Conservation (phyloP, 768 basidiomycete species). For the Trametes sanguinea region DNA sequence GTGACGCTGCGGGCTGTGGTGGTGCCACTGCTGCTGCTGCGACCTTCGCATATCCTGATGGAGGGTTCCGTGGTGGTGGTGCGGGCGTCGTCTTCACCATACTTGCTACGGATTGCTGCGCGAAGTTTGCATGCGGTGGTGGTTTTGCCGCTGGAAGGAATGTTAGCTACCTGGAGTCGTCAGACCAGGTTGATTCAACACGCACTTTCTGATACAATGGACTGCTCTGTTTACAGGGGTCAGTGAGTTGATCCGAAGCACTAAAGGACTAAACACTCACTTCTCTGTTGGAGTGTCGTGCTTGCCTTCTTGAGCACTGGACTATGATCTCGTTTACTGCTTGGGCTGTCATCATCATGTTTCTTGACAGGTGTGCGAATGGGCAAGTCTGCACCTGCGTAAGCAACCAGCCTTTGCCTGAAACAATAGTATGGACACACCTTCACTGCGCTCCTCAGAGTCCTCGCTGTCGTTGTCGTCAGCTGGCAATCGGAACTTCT, state of each 20-base stretch:
- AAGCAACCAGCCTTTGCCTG: neutral
- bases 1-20: slow-evolving; percentile 41
- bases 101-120: slow-evolving; percentile 72
- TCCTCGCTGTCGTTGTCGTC: slow-evolving; percentile 79
- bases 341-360: slow-evolving; percentile 77
- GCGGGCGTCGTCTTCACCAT: slow-evolving; percentile 69
- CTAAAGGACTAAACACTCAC: slow-evolving; percentile 46
- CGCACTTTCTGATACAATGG: slow-evolving; percentile 63
- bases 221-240: slow-evolving; percentile 51
- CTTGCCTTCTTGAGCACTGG: slow-evolving; percentile 79
- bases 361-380: slow-evolving; percentile 71
- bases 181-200: neutral
- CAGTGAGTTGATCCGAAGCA: no score
- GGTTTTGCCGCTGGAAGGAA: slow-evolving; percentile 56
- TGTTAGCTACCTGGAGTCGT: neutral
- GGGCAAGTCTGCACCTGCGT: slow-evolving; percentile 52
- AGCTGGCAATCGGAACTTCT: slow-evolving; percentile 77
- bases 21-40: slow-evolving; percentile 66
- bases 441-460: slow-evolving; percentile 74
- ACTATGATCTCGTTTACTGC: slow-evolving; percentile 75
- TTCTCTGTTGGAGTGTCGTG: slow-evolving; percentile 63
- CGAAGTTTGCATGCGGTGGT: slow-evolving; percentile 78
- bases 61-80: slow-evolving; percentile 62
- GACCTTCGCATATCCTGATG: slow-evolving; percentile 90
- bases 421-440: slow-evolving; percentile 37